phyloP scores from a whole-genome alignment of 2,329 filamentous ascomycete species.

The Xylogone sp. region DNA sequence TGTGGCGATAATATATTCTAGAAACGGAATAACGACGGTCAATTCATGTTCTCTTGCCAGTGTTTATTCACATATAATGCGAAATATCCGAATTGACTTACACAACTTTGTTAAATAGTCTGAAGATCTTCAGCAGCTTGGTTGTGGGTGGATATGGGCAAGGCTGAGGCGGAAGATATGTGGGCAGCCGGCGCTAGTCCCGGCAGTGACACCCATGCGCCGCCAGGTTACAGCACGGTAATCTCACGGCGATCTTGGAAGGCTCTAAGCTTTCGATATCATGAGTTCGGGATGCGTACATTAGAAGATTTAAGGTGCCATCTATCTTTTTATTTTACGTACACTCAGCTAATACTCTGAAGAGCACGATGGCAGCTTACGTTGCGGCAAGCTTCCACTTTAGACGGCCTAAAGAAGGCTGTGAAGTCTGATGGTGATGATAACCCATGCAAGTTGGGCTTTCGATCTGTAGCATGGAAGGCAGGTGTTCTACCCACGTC shows the following conservation, averaged over 20 bases:
- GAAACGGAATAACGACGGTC: no score
- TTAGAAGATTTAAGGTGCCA: conserved; percentile 50
- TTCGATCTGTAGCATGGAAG: conserved; percentile 93
- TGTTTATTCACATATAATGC: no score
- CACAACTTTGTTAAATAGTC: no score
- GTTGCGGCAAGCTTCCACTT: conserved; percentile 51
- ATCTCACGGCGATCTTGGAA: neutral
- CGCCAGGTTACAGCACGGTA: no score
- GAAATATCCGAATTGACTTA: no score
- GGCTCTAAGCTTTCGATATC: neutral
- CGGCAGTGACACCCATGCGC: no score
- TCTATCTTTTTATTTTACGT: conserved; percentile 1
- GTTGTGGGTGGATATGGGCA: no score
- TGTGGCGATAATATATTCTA: no score
- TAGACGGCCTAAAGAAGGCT: conserved; percentile 61
- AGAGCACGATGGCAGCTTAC: conserved; percentile 68
- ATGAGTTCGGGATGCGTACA: conserved; percentile 44
- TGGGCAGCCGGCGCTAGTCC: no score
- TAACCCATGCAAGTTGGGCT: conserved; percentile 66
- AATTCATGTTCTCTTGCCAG: no score
- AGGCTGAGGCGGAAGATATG: no score
- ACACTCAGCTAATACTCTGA: conserved; percentile 16
- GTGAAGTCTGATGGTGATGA: conserved; percentile 55
- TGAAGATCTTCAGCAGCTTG: no score
- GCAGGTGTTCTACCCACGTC: conserved; percentile 36